Evolutionary conservation across 768 basidiomycete species (phyloP).

Genomic region (Krasilnikovozyma curviuscula): DNA sequence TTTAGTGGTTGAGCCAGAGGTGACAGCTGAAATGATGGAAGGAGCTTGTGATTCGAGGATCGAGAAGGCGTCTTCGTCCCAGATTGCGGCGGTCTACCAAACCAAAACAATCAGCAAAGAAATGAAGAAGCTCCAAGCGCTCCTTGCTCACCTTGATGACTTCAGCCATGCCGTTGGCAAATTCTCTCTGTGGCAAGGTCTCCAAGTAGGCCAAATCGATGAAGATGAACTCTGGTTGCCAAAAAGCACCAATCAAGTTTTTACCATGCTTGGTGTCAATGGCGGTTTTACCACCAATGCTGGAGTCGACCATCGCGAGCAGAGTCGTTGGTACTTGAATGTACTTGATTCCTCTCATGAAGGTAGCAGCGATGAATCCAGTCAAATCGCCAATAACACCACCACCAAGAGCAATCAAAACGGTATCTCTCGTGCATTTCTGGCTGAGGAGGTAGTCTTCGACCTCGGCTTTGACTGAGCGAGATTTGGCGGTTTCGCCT

Average conservation of each 20-base stretch:
- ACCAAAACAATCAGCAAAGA: neutral
- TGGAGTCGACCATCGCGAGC: conserved; percentile 95
- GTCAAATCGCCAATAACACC: conserved; percentile 94
- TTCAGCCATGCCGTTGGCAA: conserved; percentile 98
- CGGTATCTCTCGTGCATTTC: conserved; percentile 78
- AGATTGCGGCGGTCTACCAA: conserved; percentile 87
- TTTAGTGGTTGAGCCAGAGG: conserved; percentile 38
- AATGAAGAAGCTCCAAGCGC: neutral
- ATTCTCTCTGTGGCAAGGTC: conserved; percentile 74
- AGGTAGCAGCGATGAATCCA: conserved; percentile 91
- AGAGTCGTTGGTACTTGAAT: conserved; percentile 92
- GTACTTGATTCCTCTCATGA: conserved; percentile 93
- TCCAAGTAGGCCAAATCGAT: conserved; percentile 92
- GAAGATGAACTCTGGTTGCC: conserved; percentile 94
- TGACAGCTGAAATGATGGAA: conserved; percentile 67
- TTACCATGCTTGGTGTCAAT: conserved; percentile 96
- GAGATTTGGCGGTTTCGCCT: conserved; percentile 80
- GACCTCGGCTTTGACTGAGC: conserved; percentile 76
- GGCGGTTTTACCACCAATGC: conserved; percentile 96
- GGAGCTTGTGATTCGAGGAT: conserved; percentile 66
- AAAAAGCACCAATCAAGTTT: conserved; percentile 94
- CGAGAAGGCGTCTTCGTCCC: conserved; percentile 77
- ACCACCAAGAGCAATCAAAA: conserved; percentile 81
- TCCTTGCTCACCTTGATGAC: conserved; percentile 66
- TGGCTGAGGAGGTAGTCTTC: conserved; percentile 81